Conservation (phyloP, 177 flowering plant genomes). For the Vitis hybrid region DNA sequence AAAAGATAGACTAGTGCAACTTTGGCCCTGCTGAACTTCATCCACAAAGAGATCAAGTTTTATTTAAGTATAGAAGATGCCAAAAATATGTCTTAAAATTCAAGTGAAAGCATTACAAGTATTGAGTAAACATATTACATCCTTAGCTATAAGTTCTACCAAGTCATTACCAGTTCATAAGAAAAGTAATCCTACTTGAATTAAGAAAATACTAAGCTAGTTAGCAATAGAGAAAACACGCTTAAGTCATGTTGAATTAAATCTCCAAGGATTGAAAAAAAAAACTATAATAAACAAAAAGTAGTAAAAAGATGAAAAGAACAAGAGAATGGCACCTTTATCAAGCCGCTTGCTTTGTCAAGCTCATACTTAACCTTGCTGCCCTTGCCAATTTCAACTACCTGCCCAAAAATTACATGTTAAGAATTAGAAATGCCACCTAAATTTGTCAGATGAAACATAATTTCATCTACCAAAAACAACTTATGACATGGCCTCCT, state of each 20-base stretch:
- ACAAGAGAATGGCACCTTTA: constrained; percentile 46
- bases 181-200: no score
- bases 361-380: constrained; percentile 93
- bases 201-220: neutral
- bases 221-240: neutral
- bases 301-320: neutral
- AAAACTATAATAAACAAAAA: neutral
- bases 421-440: neutral
- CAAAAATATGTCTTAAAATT: no score
- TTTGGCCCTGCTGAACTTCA: no score
- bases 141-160: no score
- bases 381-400: constrained; percentile 81
- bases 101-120: no score
- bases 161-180: no score
- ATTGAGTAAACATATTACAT: no score
- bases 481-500: neutral
- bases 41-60: no score
- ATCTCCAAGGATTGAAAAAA: neutral
- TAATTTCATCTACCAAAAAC: neutral
- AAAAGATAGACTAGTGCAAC: no score
- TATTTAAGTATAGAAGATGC: no score
- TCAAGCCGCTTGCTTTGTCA: constrained; percentile 75
- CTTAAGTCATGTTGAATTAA: neutral
- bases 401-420: constrained; percentile 38
- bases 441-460: neutral